These are phyloP conservation scores for Polygonum aviculare DNA, from an alignment of 148 eudicot genomes.

Conservation along the genomic window DNA sequence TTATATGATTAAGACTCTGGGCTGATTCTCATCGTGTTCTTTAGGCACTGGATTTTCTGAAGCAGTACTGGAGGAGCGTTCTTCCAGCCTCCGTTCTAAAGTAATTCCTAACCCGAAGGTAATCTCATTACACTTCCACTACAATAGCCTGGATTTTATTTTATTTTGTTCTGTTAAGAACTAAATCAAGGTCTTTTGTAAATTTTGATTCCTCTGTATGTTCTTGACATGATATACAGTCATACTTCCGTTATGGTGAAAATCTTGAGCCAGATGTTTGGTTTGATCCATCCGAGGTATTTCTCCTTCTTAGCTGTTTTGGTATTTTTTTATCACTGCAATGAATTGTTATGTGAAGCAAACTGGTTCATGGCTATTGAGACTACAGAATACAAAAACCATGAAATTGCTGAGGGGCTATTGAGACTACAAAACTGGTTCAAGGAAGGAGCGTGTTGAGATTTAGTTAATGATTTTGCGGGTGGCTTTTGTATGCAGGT, in stretches of 20 bases:
- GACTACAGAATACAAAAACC: too few relatives aligned
- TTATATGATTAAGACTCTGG: conserved; percentile 19
- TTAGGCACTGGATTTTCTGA: conserved; percentile 93
- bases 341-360: too few relatives aligned
- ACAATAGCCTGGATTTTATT: neutral
- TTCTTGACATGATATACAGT: conserved; percentile 33
- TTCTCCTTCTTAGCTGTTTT: neutral
- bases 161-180: neutral
- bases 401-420: too few relatives aligned
- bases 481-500: conserved; percentile 43
- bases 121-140: neutral
- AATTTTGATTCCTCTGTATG: neutral
- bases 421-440: too few relatives aligned
- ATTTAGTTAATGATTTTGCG: neutral
- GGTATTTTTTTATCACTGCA: neutral
- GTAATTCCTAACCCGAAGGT: conserved; percentile 85
- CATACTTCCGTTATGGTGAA: conserved; percentile 75
- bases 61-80: conserved; percentile 68
- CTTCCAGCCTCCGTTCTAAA: conserved; percentile 73
- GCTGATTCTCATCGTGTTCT: conserved; percentile 9
- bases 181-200: neutral
- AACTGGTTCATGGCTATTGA: too few relatives aligned
- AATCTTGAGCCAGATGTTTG: conserved; percentile 79
- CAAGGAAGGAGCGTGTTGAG: too few relatives aligned
- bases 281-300: conserved; percentile 94